Conservation (phyloP, 2,329 filamentous ascomycete species). For the Diplocarpon mali region DNA sequence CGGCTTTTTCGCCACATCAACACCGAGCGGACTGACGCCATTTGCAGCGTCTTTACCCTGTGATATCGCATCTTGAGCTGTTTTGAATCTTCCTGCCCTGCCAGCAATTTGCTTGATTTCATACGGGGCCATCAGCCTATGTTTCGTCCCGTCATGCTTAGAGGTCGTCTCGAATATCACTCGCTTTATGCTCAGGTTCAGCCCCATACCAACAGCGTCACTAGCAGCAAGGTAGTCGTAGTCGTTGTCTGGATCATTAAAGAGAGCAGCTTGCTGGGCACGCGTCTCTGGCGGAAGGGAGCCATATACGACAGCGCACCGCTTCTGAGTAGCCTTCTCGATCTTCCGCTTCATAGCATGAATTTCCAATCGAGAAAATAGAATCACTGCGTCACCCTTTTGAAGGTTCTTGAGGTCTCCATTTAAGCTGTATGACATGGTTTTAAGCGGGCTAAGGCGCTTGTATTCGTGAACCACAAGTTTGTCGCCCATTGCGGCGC, state of each 20-base stretch:
- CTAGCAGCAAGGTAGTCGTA: slow-evolving; percentile 92
- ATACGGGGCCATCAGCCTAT: slow-evolving; percentile 52
- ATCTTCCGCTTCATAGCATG: slow-evolving; percentile 71
- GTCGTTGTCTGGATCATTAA: slow-evolving; percentile 91
- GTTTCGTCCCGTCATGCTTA: slow-evolving; percentile 56
- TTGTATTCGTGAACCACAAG: slow-evolving; percentile 74
- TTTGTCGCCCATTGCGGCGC: slow-evolving; percentile 69
- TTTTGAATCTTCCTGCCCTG: slow-evolving; percentile 76
- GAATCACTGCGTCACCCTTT: slow-evolving; percentile 85
- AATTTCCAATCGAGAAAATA: slow-evolving; percentile 73
- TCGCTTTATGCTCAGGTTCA: slow-evolving; percentile 86
- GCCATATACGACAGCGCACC: slow-evolving; percentile 90
- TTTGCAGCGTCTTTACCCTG: slow-evolving; percentile 2
- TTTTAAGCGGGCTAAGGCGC: slow-evolving; percentile 66
- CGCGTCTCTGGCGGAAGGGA: slow-evolving; percentile 85
- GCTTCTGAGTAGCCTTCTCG: slow-evolving; percentile 61
- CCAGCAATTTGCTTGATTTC: slow-evolving; percentile 94
- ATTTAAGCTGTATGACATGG: slow-evolving; percentile 51
- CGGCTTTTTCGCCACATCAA: slow-evolving; percentile 1
- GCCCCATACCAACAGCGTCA: slow-evolving; percentile 93
- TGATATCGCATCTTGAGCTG: slow-evolving; percentile 46
- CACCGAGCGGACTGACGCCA: neutral
- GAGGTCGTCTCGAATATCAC: slow-evolving; percentile 71
- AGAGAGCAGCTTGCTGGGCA: slow-evolving; percentile 79
- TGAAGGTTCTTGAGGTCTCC: slow-evolving; percentile 55